Percentiles rank a stretch among this genome's conserved stretches.
These are phyloP conservation scores for Thielaviopsis musarum DNA, from an alignment of 2,329 filamentous ascomycete species.

Conservation along the genomic window DNA sequence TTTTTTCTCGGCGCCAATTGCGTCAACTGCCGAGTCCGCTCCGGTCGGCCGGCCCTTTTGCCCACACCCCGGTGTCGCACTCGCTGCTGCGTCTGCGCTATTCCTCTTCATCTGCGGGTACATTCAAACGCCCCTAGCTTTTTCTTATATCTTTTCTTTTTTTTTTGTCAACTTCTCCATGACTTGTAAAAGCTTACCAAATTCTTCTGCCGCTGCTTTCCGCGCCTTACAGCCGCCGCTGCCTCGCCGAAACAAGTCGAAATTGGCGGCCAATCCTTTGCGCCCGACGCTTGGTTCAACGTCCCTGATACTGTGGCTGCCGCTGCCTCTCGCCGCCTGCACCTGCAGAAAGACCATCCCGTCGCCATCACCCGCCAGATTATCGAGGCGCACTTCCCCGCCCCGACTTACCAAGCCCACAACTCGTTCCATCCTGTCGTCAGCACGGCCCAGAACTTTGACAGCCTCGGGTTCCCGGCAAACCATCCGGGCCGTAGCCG, in stretches of 20 bases:
- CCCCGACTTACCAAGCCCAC: slow-evolving; percentile 56
- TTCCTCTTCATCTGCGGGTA: slow-evolving; percentile 5
- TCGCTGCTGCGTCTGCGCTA: not conserved
- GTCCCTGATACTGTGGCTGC: slow-evolving; percentile 57
- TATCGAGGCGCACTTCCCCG: slow-evolving; percentile 76
- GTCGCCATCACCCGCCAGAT: slow-evolving; percentile 79
- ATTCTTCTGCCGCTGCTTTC: not conserved
- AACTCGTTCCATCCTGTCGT: slow-evolving; percentile 72
- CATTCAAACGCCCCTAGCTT: not conserved
- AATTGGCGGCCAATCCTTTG: slow-evolving; percentile 47
- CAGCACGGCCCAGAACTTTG: slow-evolving; percentile 76
- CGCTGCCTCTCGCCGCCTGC: slow-evolving; percentile 61
- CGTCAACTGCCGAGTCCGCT: not conserved
- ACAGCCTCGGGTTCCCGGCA: slow-evolving; percentile 78
- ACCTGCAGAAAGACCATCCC: slow-evolving; percentile 81
- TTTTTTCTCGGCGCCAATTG: not conserved
- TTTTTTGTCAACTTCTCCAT: not conserved
- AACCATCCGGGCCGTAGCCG: slow-evolving; percentile 77
- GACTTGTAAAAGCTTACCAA: slow-evolving; percentile 2
- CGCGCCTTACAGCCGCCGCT: slow-evolving; percentile 1
- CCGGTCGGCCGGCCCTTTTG: not conserved
- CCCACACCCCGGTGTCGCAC: no score
- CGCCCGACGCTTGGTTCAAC: slow-evolving; percentile 73
- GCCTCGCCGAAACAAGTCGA: slow-evolving; percentile 21
- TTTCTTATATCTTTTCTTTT: not conserved